phyloP scores from a whole-genome alignment of 2,329 filamentous ascomycete genomes.

The Neonectria faginata region DNA sequence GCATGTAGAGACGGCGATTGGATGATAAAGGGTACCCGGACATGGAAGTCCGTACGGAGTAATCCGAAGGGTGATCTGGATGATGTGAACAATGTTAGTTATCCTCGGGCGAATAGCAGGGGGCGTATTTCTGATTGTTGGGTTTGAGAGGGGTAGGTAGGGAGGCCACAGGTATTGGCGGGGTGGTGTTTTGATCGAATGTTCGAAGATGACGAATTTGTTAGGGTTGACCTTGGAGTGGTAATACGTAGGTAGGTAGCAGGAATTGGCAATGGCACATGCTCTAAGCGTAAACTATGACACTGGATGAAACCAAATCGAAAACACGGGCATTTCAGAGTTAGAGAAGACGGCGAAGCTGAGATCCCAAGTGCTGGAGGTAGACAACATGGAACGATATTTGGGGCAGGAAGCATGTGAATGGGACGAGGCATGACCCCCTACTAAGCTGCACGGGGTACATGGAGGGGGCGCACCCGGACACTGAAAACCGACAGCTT shows the following conservation, averaged over 20 bases:
- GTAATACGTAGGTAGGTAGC: neutral
- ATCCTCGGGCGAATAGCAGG: slow-evolving; percentile 10
- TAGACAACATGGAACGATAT: slow-evolving; percentile 19
- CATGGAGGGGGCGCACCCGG: slow-evolving; percentile 14
- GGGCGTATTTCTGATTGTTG: slow-evolving; percentile 14
- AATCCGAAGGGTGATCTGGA: slow-evolving; percentile 19
- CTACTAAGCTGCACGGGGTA: neutral
- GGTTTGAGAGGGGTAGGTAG: slow-evolving; percentile 7
- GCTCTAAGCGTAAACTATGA: slow-evolving; percentile 3
- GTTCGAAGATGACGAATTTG: neutral
- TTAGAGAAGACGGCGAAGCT: slow-evolving; percentile 8
- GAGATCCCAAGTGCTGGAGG: slow-evolving; percentile 7
- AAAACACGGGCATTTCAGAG: slow-evolving; percentile 1
- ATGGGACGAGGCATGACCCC: slow-evolving; percentile 19
- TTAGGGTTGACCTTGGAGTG: neutral
- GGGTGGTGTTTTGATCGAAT: neutral
- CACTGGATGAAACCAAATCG: neutral
- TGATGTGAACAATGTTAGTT: slow-evolving; percentile 7
- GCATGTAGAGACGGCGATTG: slow-evolving; percentile 34
- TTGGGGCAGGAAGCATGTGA: slow-evolving; percentile 25
- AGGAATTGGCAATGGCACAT: neutral
- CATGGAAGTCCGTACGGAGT: slow-evolving; percentile 42
- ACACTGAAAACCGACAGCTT: slow-evolving; percentile 25
- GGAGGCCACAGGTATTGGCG: neutral
- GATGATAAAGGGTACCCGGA: slow-evolving; percentile 34